Percentiles rank a stretch among this genome's conserved stretches.
Evolutionary conservation across 2,329 filamentous ascomycete genomes (phyloP).

Genomic region (Neoascochyta sp.): DNA sequence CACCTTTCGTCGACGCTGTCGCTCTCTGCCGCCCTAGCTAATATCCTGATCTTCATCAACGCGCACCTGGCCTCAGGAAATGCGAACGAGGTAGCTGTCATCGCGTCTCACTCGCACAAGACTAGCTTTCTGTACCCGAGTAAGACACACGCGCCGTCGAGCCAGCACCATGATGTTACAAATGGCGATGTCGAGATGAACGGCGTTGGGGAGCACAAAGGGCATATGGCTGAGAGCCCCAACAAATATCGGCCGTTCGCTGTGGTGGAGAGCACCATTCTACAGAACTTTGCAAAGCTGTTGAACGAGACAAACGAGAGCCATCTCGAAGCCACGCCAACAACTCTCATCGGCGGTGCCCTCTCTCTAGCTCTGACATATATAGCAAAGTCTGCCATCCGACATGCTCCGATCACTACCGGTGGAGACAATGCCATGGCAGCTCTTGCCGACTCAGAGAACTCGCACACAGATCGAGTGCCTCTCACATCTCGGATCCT

Average conservation of each 20-base stretch:
- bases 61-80: conserved; percentile 93
- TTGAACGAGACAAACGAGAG: conserved; percentile 62
- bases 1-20: conserved; percentile 70
- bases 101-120: conserved; percentile 83
- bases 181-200: conserved; percentile 29
- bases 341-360: conserved; percentile 86
- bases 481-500: conserved; percentile 78
- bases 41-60: conserved; percentile 94
- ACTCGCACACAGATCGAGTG: conserved; percentile 34
- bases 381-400: conserved; percentile 76
- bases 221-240: conserved; percentile 47
- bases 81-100: conserved; percentile 84
- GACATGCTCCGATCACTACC: conserved; percentile 36
- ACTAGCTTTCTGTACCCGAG: conserved; percentile 87
- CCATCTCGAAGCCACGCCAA: conserved; percentile 65
- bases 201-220: conserved; percentile 16
- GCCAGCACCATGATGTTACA: conserved; percentile 11
- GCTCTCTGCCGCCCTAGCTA: conserved; percentile 78
- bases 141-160: conserved; percentile 26
- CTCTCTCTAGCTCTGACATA: conserved; percentile 84
- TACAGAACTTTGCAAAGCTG: conserved; percentile 69
- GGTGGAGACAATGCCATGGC: conserved; percentile 46
- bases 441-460: conserved; percentile 41
- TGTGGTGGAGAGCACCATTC: conserved; percentile 76
- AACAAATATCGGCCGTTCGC: conserved; percentile 96